These are phyloP conservation scores for Xerocomus potaroensis DNA, from an alignment of 768 basidiomycete species.

Conservation along the genomic window DNA sequence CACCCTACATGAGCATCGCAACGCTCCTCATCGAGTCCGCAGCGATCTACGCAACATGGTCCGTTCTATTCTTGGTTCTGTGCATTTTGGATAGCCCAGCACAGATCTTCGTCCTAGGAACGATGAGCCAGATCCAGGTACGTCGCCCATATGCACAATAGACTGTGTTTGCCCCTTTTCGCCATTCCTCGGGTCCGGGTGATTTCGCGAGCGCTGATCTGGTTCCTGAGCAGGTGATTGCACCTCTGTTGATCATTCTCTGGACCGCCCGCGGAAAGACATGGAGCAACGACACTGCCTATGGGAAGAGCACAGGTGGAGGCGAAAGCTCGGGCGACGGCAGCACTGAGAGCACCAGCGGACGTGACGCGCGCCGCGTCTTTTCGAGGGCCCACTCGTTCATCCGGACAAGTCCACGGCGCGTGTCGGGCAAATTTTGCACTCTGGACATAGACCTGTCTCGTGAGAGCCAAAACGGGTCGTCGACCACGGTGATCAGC, in stretches of 20 bases:
- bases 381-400: not conserved
- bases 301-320: not conserved
- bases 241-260: constrained; percentile 25
- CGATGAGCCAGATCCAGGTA: constrained; percentile 23
- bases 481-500: not conserved
- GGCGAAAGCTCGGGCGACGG: not conserved
- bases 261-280: constrained; percentile 20
- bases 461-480: not conserved
- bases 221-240: constrained; percentile 17
- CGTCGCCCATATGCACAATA: not conserved
- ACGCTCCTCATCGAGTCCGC: constrained; percentile 25
- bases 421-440: not conserved
- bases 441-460: not conserved
- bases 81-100: constrained; percentile 11
- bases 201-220: not conserved
- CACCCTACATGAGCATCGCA: constrained; percentile 23
- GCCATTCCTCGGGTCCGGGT: too few species aligned
- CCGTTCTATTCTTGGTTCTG: constrained; percentile 20
- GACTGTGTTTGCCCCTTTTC: too few species aligned
- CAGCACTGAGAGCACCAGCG: not conserved
- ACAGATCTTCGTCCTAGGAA: constrained; percentile 20
- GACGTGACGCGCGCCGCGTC: not conserved
- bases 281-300: constrained; percentile 4
- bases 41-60: constrained; percentile 23
- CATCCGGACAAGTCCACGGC: not conserved